Evolutionary conservation across 345 rosid species (phyloP), one percentile per base, ranked within the genome.

Genomic region (Eucalyptus melliodora): DNA sequence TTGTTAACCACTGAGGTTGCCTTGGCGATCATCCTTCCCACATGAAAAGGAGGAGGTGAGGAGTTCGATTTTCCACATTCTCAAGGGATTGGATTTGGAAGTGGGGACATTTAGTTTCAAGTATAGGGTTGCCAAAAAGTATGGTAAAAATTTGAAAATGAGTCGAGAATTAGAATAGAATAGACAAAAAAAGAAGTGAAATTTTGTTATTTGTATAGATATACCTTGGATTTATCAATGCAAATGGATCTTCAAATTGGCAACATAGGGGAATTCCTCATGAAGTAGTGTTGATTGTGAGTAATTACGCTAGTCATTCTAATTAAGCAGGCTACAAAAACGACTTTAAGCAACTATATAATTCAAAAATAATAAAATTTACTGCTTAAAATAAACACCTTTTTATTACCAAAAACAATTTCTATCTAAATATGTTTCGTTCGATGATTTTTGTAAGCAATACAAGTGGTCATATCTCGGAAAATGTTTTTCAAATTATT

Each of bases 21-120:
- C 59, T 4, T 0, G 11, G 26, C 21, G 5, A 3, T 53, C 26
- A 53, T 5, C 5, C 5, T 53, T 19, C 0, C 0, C 59, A 53
- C 59, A 8, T 53, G 59, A 53, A 53, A 53, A 53, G 0, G 55
- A 51, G 2, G 24, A 53, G 3, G 10, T 8, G 59, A 8, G 26
- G 11, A 21, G 59, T 53, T 53, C 0, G 4, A 21, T 53, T 53
- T 53, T 53, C 11, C 59, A 53, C 11, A 53, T 53, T 53, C 11
- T 53, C 59, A 53, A 53, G 0, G 24, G 59, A 53, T 53, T 19
- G 59, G 59, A 53, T 53, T 19, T 53, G 59, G 59, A 53, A 53
- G 59, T 53, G 26, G 59, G 26, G 26, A 53, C 59, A 3, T 53
- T 53, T 53, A 53, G 24, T 53, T 53, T 53, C 24, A 19, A 53